These are phyloP conservation scores for Rhynchospora pubera DNA, from an alignment of 176 grass and related monocot genomes.

Conservation along the genomic window DNA sequence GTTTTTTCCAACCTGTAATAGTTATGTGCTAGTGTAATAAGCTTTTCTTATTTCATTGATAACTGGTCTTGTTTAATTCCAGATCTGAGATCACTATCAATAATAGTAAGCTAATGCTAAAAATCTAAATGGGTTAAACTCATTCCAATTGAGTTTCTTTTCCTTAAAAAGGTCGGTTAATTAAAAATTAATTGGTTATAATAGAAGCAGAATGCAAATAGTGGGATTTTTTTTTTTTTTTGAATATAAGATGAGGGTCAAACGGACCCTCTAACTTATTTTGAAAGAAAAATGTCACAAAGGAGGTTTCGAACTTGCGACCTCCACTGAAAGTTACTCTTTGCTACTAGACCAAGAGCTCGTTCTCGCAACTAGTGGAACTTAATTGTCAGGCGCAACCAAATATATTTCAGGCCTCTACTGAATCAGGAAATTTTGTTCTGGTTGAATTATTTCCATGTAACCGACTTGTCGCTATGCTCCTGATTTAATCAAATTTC, in stretches of 20 bases:
- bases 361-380: neutral
- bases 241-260: too few species aligned
- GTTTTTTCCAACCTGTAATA: neutral
- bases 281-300: too few species aligned
- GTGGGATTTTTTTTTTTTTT: neutral
- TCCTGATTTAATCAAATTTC: neutral
- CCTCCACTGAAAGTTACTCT: too few species aligned
- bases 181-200: neutral
- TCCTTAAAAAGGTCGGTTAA: neutral
- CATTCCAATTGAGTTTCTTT: neutral
- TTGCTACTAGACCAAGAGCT: too few species aligned
- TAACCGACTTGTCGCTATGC: too few species aligned
- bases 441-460: too few species aligned
- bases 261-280: too few species aligned
- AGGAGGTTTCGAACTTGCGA: too few species aligned
- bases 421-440: neutral
- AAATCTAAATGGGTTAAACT: neutral
- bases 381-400: neutral
- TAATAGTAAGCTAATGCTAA: neutral
- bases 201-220: neutral
- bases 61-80: neutral
- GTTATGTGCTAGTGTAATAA: neutral
- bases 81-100: neutral
- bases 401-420: neutral
- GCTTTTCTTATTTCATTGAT: neutral